A percentile compares a stretch with the other conserved stretches of the same genome.
Evolutionary conservation across 805 yeast species (phyloP).

Genomic region (Metschnikowia koreensis): DNA sequence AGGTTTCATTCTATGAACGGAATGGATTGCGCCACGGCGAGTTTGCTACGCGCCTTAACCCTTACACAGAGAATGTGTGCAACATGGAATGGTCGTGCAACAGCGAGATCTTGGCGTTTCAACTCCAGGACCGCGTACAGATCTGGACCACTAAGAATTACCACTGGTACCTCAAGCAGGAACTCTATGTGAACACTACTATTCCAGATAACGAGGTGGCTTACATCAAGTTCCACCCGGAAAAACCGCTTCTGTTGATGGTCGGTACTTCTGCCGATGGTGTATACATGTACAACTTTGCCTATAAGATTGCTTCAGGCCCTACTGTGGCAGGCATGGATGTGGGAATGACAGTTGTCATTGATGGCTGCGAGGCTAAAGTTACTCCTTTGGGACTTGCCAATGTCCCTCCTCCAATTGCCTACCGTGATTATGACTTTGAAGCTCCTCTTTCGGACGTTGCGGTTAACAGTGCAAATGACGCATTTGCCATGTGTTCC

Average conservation of each 20-base stretch:
- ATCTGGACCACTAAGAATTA: conserved; percentile 91
- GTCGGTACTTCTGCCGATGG: conserved; percentile 49
- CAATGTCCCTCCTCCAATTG: conserved; percentile 93
- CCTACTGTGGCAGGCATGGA: conserved; percentile 68
- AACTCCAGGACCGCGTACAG: conserved; percentile 61
- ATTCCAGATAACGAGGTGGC: conserved; percentile 29
- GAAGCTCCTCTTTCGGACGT: conserved; percentile 55
- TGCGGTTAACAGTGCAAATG: conserved; percentile 62
- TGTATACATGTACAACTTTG: conserved; percentile 65
- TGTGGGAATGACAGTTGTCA: conserved; percentile 73
- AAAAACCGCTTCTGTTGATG: conserved; percentile 74
- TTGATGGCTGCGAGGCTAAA: conserved; percentile 70
- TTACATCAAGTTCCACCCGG: conserved; percentile 81
- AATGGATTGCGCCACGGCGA: conserved; percentile 92
- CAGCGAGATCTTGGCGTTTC: conserved; percentile 75
- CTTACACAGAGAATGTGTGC: conserved; percentile 43
- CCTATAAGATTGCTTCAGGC: conserved; percentile 62
- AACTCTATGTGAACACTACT: conserved; percentile 39
- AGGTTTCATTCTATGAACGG: conserved; percentile 80
- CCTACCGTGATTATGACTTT: conserved; percentile 62
- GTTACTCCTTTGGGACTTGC: conserved; percentile 83
- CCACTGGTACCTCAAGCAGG: conserved; percentile 94
- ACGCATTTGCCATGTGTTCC: conserved; percentile 55
- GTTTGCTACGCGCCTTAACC: conserved; percentile 64
- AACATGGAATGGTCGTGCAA: conserved; percentile 76